phyloP scores from a whole-genome alignment of 129 eudicot genomes.

The Flaveria bidentis region DNA sequence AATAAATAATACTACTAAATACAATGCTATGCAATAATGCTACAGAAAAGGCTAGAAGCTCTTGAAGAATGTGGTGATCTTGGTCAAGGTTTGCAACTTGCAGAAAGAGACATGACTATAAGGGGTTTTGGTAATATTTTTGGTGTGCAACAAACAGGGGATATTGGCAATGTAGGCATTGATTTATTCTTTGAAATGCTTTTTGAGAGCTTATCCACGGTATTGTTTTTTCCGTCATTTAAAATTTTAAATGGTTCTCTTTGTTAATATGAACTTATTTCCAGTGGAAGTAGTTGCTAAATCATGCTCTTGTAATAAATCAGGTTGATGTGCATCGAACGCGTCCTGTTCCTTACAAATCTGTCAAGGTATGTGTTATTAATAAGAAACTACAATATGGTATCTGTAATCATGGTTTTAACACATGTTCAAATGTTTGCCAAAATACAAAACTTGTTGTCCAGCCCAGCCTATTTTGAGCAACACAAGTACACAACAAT shows the following conservation, averaged over 20 bases:
- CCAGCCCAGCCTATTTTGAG: too few species aligned
- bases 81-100: constrained; percentile 98
- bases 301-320: constrained; percentile 30
- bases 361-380: constrained; percentile 68
- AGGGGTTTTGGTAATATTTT: constrained; percentile 97
- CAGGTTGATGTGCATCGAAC: constrained; percentile 95
- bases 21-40: constrained; percentile 11
- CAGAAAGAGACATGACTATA: constrained; percentile 96
- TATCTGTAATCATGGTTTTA: constrained; percentile 1
- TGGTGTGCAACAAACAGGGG: constrained; percentile 98
- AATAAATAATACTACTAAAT: neutral
- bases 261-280: neutral
- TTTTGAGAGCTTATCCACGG: constrained; percentile 96
- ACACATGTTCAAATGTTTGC: neutral
- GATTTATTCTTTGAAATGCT: constrained; percentile 99
- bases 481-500: too few species aligned
- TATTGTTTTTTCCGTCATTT: constrained; percentile 19
- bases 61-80: constrained; percentile 97
- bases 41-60: constrained; percentile 90
- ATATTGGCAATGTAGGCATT: constrained; percentile 92
- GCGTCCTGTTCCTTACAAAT: constrained; percentile 71
- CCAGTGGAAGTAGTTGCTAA: constrained; percentile 4
- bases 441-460: neutral
- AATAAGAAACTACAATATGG: neutral
- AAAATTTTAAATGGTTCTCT: constrained; percentile 9